These are phyloP conservation scores for Aspergillus mulundensis DNA, from an alignment of 495 filamentous ascomycete species.

Conservation along the genomic window DNA sequence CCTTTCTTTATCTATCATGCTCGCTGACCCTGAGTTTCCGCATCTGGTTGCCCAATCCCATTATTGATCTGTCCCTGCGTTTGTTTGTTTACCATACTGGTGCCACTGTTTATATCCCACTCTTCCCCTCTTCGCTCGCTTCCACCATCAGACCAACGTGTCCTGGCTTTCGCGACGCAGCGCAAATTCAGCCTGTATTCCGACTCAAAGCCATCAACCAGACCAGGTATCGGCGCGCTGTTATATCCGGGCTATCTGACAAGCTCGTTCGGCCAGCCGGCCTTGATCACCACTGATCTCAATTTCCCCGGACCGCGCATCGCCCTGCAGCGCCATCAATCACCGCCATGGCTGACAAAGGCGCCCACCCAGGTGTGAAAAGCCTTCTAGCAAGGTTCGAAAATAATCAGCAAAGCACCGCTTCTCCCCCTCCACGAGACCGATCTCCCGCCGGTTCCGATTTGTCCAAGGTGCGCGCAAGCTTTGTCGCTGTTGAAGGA, in stretches of 20 bases:
- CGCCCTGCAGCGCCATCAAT: not conserved
- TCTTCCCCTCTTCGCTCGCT: not conserved
- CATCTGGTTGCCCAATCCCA: not conserved
- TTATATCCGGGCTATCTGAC: not conserved
- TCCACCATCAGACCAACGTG: slow-evolving; percentile 10
- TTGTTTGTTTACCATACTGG: slow-evolving; percentile 4
- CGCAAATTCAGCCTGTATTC: not conserved
- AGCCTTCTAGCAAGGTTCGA: slow-evolving; percentile 90
- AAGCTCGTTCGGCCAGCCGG: slow-evolving; percentile 2
- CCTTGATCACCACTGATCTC: slow-evolving; percentile 3
- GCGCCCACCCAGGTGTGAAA: slow-evolving; percentile 53
- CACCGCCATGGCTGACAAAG: slow-evolving; percentile 44
- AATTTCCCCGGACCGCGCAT: not conserved
- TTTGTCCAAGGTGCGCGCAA: slow-evolving; percentile 75
- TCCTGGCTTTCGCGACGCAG: not conserved
- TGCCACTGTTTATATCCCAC: slow-evolving; percentile 10
- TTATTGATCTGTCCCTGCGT: slow-evolving; percentile 8
- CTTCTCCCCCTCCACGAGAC: slow-evolving; percentile 67
- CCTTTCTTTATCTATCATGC: slow-evolving; percentile 10
- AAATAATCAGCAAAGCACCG: slow-evolving; percentile 50
- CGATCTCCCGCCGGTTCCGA: slow-evolving; percentile 60
- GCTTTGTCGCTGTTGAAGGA: slow-evolving; percentile 74
- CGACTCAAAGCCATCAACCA: not conserved
- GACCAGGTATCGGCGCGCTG: not conserved
- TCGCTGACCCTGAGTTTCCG: slow-evolving; percentile 5